A percentile compares a stretch with the other conserved stretches of the same genome.
phyloP scores from a whole-genome alignment of 768 basidiomycete species.

The Baorangia bicolor region DNA sequence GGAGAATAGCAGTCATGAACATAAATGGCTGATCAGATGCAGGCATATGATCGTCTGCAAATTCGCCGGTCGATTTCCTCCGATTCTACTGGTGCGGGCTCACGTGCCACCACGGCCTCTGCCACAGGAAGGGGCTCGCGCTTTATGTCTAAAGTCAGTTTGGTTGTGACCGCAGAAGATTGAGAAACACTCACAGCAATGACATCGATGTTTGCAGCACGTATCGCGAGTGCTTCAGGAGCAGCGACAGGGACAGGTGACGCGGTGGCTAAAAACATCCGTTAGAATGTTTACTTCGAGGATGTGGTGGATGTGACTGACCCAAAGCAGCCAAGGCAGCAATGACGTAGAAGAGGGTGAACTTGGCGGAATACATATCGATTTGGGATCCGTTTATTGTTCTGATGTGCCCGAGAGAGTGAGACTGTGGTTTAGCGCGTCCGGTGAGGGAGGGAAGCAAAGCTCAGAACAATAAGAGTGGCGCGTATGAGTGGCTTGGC shows the following conservation, averaged over 20 bases:
- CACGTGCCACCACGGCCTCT: conserved; percentile 10
- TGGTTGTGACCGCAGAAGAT: not conserved
- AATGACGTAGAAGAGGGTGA: conserved; percentile 30
- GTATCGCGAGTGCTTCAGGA: conserved; percentile 3
- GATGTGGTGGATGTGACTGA: conserved; percentile 5
- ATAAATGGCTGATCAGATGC: conserved; percentile 4
- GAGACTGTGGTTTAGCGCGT: not conserved
- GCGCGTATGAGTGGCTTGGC: conserved; percentile 15
- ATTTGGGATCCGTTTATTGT: conserved; percentile 30
- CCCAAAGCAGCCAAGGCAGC: conserved; percentile 26
- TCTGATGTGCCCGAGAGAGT: conserved; percentile 4
- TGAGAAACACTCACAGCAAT: conserved; percentile 13
- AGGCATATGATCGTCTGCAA: no score
- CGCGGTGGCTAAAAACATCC: conserved; percentile 18
- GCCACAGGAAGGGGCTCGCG: conserved; percentile 10
- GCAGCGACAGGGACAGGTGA: conserved; percentile 27
- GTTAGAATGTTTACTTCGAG: not conserved
- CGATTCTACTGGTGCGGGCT: not conserved
- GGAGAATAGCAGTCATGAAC: not conserved
- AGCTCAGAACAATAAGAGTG: conserved; percentile 34
- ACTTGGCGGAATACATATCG: conserved; percentile 28
- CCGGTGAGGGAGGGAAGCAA: conserved; percentile 1
- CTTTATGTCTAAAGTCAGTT: conserved; percentile 6
- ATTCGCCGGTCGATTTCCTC: conserved; percentile 19
- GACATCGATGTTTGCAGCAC: conserved; percentile 2